Evolutionary conservation across 306 rosid species (phyloP), one percentile per base, ranked within the genome.

Genomic region (Castanea crenata): DNA sequence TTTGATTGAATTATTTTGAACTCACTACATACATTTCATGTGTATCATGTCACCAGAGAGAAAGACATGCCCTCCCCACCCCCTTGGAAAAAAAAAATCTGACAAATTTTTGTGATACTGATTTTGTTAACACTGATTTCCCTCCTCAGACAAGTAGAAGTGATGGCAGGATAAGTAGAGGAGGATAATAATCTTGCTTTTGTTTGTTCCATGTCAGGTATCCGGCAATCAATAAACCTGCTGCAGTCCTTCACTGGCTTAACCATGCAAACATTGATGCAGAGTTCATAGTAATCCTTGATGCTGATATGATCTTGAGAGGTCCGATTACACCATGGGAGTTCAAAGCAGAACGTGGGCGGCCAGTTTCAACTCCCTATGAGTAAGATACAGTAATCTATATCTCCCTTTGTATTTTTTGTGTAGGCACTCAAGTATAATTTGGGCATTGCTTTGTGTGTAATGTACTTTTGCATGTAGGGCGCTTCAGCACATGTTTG

Each of bases 251-350:
- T 90, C 99, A 95, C 82, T 95, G 99, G 99, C 97, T 95, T 69
- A 93, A 95, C 79, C 99, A 95, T 81, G 98, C 74, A 64, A 79
- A 81, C 76, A 83, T 79, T 6, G 98, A 95, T 83, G 99, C 99
- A 46, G 99, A 95, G 83, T 95, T 81, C 82, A 89, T 95, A 78
- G 99, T 95, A 56, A 95, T 95, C 82, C 99, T 95, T 83, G 99
- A 95, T 84, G 98, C 99, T 65, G 99, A 95, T 82, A 95, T 95
- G 99, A 90, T 95, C 83, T 15, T 95, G 88, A 93, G 98, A 87
- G 98, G 99, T 75, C 89, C 99, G 59, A 91, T 95, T 68, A 95
- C 98, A 31, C 98, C 97, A 3, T 95, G 99, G 99, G 99, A 95
- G 80, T 95, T 95, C 89, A 93, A 93, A 79, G 99, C 98, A 75